Evolutionary conservation across 1,284 basidiomycete genomes (phyloP), one percentile per base, ranked within the genome.

Genomic region (Ganoderma boninense): DNA sequence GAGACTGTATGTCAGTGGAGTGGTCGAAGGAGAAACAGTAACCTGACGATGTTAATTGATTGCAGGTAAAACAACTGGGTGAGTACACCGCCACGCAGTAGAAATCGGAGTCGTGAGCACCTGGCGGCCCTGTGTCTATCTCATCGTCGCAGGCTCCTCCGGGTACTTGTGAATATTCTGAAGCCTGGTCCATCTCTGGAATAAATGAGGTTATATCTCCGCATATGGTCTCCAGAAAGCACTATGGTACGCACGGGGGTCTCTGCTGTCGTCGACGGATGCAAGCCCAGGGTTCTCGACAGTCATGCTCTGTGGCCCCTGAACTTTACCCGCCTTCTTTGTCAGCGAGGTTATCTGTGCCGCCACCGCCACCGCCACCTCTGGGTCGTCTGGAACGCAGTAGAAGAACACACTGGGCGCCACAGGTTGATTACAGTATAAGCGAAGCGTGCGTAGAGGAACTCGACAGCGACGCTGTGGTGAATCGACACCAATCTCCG

Each of bases 401-500:
- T 57, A 29, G 32, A 57, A 57, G 32, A 8, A 57, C 23, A 18
- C 1, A 4, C 16, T 13, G 18, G 56, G 29, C 32, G 56, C 29
- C 7, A 35, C 29, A 57, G 56, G 13, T 35, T 35, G 14, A 57
- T 35, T 14, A 57, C 56, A 5, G 56, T 35, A 20, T 57, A 57
- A 7, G 56, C 56, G 56, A 57, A 57, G 4, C 56, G 56, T 16
- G 56, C 56, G 32, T 57, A 57, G 18, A 57, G 26, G 56, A 57
- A 57, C 56, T 57, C 56, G 29, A 35, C 56, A 29, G 56, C 29
- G 14, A 57, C 56, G 32, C 56, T 29, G 14, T 4, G 56, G 56
- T 29, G 56, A 14, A 57, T 32, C 16, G 5, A 35, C 6, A 18
- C 56, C 32, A 20, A 29, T 4, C 56, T 57, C 32, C 16, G 13